A percentile compares a stretch with the other conserved stretches of the same genome.
Conservation (phyloP, 2,329 filamentous ascomycete genomes). For the Fusarium sacchari region DNA sequence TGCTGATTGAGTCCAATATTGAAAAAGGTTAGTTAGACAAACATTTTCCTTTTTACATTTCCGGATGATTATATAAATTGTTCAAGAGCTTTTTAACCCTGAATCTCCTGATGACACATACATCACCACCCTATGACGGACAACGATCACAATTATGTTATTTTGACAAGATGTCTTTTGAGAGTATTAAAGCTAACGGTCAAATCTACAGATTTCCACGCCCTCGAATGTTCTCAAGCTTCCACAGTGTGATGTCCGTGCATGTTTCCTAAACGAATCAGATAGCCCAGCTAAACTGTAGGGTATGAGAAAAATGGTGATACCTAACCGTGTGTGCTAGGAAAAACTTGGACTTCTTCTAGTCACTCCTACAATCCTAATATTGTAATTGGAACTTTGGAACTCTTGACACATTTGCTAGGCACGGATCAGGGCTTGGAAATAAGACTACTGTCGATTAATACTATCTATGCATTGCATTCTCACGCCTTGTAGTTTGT, state of each 20-base stretch:
- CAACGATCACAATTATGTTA: slow-evolving; percentile 26
- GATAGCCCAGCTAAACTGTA: not conserved
- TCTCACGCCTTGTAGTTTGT: not conserved
- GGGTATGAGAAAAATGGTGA: not conserved
- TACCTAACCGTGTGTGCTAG: not conserved
- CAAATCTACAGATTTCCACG: slow-evolving; percentile 29
- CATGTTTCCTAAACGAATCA: not conserved
- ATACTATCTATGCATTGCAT: not conserved
- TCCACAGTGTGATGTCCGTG: slow-evolving; percentile 28
- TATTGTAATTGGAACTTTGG: not conserved
- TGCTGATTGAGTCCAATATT: slow-evolving; percentile 6
- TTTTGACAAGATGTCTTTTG: slow-evolving; percentile 37
- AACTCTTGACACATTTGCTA: not conserved
- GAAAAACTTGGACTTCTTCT: not conserved
- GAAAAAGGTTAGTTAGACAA: slow-evolving; percentile 57
- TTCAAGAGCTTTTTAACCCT: slow-evolving; percentile 77
- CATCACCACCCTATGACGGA: slow-evolving; percentile 69
- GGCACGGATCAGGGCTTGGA: too few relatives aligned
- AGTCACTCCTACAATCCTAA: not conserved
- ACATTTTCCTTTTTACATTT: slow-evolving; percentile 35
- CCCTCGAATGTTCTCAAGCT: slow-evolving; percentile 7
- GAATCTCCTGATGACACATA: slow-evolving; percentile 67
- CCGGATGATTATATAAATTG: slow-evolving; percentile 64
- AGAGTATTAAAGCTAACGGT: slow-evolving; percentile 54
- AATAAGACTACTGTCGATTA: not conserved